phyloP scores from a whole-genome alignment of 2,329 filamentous ascomycete species.

The Beauveria australis region DNA sequence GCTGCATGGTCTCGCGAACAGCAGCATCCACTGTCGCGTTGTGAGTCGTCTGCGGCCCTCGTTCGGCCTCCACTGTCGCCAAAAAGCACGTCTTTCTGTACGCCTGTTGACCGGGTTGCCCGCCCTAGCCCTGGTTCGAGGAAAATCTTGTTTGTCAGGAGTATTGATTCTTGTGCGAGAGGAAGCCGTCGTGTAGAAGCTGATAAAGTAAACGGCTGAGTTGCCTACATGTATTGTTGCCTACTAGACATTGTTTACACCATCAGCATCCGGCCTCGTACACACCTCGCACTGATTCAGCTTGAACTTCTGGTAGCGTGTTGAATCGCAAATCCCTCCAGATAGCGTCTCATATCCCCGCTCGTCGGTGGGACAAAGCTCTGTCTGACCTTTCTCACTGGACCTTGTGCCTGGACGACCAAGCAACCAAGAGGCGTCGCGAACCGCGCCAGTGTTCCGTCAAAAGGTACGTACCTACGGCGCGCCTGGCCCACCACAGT shows the following conservation, averaged over 20 bases:
- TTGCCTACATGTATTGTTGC: background rate
- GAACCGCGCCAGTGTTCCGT: constrained; percentile 20
- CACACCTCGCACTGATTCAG: background rate
- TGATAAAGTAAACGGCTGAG: background rate
- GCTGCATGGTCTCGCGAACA: constrained; percentile 9
- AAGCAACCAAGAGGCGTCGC: constrained; percentile 15
- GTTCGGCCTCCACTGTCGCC: constrained; percentile 12
- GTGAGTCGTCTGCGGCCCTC: constrained; percentile 12
- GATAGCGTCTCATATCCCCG: constrained; percentile 10
- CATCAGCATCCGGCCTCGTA: background rate
- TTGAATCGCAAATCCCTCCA: constrained; percentile 3
- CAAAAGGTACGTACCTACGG: constrained; percentile 10
- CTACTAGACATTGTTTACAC: background rate
- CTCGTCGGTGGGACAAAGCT: constrained; percentile 20
- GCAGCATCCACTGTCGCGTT: constrained; percentile 16
- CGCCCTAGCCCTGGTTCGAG: background rate
- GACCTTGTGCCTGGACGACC: constrained; percentile 24
- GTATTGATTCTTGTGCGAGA: background rate
- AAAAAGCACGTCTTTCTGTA: constrained; percentile 10
- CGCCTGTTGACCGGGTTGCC: constrained; percentile 8
- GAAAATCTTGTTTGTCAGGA: background rate
- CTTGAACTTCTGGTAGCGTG: background rate
- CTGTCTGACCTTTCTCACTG: constrained; percentile 10
- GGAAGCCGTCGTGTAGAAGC: background rate
- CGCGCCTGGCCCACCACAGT: background rate